These are phyloP conservation scores for Backusella macrospora DNA, from an alignment of 192 early-diverging fungal species.

Conservation along the genomic window DNA sequence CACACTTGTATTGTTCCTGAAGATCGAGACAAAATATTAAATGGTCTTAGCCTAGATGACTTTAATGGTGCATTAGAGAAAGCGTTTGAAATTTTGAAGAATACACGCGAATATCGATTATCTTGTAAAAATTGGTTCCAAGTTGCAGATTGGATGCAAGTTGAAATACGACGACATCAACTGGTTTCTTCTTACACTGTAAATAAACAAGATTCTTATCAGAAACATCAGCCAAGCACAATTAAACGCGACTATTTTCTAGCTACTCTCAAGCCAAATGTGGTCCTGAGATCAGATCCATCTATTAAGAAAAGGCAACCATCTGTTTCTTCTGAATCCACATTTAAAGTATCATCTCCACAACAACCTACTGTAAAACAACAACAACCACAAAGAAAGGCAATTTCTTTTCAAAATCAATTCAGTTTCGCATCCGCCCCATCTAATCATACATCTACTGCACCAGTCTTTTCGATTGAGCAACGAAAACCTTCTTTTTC, in stretches of 20 bases:
- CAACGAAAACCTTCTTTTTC: conserved; percentile 26
- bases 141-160: conserved; percentile 39
- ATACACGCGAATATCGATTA: conserved; percentile 33
- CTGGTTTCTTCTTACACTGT: conserved; percentile 13
- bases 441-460: conserved; percentile 3
- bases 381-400: background rate
- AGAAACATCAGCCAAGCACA: conserved; percentile 3
- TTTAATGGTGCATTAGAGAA: conserved; percentile 25
- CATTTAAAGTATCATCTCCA: background rate
- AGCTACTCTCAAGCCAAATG: conserved; percentile 22
- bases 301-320: background rate
- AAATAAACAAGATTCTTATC: background rate
- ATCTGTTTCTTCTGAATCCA: background rate
- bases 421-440: conserved; percentile 23
- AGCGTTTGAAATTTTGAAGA: conserved; percentile 25
- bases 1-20: conserved; percentile 10
- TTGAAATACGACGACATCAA: conserved; percentile 32
- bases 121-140: conserved; percentile 31
- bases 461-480: background rate
- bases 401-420: conserved; percentile 34
- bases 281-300: background rate
- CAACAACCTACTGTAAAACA: conserved; percentile 13
- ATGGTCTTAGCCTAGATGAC: conserved; percentile 26
- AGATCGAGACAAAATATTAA: conserved; percentile 22
- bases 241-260: conserved; percentile 6